Percentiles rank a stretch among this genome's conserved stretches.
Evolutionary conservation across 1,284 basidiomycete genomes (phyloP).

Genomic region (Xanthoconium separans): DNA sequence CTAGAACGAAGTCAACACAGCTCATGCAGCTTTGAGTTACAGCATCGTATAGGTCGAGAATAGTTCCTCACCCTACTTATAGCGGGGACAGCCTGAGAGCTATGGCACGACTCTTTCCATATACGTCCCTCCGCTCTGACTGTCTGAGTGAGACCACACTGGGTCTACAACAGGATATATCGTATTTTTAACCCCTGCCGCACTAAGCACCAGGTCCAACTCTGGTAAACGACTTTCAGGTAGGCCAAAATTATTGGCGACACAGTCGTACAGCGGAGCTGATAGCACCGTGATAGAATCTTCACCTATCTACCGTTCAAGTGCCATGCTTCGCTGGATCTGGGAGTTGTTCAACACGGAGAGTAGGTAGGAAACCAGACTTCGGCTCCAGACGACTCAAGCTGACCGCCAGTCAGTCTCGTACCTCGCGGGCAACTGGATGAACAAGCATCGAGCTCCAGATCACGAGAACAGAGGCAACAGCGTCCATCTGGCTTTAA

Average conservation of each 20-base stretch:
- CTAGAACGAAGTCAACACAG: too few relatives aligned
- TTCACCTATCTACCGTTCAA: background rate
- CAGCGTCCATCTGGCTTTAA: background rate
- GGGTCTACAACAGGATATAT: background rate
- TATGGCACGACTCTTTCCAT: too few relatives aligned
- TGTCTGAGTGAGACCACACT: too few relatives aligned
- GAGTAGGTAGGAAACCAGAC: background rate
- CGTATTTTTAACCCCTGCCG: background rate
- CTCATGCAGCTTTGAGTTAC: background rate
- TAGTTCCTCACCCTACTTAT: background rate
- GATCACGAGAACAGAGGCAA: background rate
- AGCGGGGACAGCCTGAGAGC: too few relatives aligned
- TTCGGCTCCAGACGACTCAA: background rate
- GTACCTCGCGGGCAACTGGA: background rate
- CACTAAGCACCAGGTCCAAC: background rate
- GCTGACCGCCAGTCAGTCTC: background rate
- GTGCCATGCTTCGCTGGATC: background rate
- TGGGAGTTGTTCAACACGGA: background rate
- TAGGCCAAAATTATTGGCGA: too few relatives aligned
- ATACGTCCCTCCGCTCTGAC: too few relatives aligned
- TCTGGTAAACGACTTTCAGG: too few relatives aligned
- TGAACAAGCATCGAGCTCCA: accelerated
- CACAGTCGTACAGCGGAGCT: too few relatives aligned
- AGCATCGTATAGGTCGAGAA: background rate
- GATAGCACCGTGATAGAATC: background rate